These are phyloP conservation scores for Trichoderma gamsii DNA, from an alignment of 495 filamentous ascomycete species.

Conservation along the genomic window DNA sequence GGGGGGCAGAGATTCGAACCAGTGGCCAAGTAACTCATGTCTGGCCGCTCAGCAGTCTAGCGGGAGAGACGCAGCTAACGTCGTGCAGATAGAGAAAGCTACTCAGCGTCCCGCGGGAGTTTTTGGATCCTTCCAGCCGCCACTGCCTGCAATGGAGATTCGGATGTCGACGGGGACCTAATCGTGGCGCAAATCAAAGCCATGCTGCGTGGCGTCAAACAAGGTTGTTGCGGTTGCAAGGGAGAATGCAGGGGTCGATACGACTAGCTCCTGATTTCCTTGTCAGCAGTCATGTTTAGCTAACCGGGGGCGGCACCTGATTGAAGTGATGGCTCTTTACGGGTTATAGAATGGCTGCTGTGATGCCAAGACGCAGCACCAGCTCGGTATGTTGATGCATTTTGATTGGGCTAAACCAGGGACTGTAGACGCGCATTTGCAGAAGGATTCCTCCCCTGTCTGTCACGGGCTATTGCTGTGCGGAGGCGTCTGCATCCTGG, in stretches of 20 bases:
- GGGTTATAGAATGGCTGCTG: too few species aligned
- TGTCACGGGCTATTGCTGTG: not conserved
- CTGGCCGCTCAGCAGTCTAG: too few species aligned
- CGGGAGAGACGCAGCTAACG: not conserved
- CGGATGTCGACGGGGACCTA: constrained; percentile 9
- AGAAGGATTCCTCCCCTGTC: constrained; percentile 8
- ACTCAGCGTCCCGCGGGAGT: not conserved
- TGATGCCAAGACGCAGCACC: not conserved
- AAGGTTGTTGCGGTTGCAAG: constrained; percentile 14
- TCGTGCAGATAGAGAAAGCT: not conserved
- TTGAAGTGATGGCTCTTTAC: not conserved
- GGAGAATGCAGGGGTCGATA: not conserved
- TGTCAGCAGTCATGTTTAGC: not conserved
- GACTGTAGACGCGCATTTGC: not conserved
- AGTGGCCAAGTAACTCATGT: not conserved
- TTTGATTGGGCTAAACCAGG: not conserved
- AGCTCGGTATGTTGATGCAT: not conserved
- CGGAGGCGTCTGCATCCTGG: not conserved
- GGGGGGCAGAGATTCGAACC: not conserved
- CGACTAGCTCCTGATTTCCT: not conserved
- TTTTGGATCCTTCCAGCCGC: not conserved
- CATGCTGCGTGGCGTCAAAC: constrained; percentile 17
- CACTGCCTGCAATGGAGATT: not conserved
- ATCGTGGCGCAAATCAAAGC: constrained; percentile 13
- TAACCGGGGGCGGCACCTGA: not conserved